Base-by-base conservation (phyloP, 805 yeast species). In the Ogataea glucozyma region DNA sequence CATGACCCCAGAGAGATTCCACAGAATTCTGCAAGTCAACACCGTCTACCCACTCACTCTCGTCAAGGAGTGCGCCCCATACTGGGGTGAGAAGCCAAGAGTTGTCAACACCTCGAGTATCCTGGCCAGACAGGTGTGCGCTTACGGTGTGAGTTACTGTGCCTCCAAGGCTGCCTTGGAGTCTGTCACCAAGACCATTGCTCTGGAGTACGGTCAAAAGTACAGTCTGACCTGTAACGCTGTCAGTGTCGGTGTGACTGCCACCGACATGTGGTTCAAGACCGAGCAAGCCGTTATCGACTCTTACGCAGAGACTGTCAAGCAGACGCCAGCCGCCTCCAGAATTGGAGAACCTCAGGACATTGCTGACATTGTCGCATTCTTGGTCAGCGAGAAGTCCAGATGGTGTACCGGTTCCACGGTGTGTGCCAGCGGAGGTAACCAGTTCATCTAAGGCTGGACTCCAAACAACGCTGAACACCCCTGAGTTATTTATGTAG, bases 271-370 rank as follows among this genome's bases (percentile, higher is more conserved):
- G 49, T 52, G 48, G 46, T 26, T 18, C 19, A 31, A 41, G 12
- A 32, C 54, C 13, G 47, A 44, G 12, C 50, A 49, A 26, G 46
- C 35, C 2, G 44, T 47, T 12, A 30, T 51, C 26, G 38, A 38
- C 20, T 46, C 37, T 11, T 44, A 41, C 36, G 47, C 40, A 6
- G 41, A 36, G 6, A 20, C 11, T 5, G 41, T 47, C 21, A 26
- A 34, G 4, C 37, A 19, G 14, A 51, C 52, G 8, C 52, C 56
- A 13, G 52, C 53, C 17, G 54, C 51, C 4, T 35, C 46, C 20
- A 47, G 56, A 34, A 39, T 52, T n/a, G 56, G 53, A 20, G 33
- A 31, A 21, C 54, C 56, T 12, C 43, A 46, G n/a, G 56, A 52
- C 23, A 50, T 52, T 32, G 56, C 54, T 10, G 43, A 41, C 13